phyloP scores from a whole-genome alignment of 106 monocot genomes.

The Dendrobium nobile region DNA sequence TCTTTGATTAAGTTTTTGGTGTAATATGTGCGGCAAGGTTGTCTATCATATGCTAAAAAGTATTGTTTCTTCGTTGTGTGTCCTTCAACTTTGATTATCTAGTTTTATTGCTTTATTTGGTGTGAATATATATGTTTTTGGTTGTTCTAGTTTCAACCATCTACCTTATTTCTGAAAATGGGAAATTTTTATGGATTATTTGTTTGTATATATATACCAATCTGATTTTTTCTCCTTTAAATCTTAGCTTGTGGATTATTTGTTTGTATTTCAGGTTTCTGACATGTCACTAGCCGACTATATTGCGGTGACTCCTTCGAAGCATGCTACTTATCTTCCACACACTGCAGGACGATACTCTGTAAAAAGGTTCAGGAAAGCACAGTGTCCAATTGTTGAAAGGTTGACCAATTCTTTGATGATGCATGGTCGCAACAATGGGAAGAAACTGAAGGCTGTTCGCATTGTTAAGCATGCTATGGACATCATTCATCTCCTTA shows the following conservation, averaged over 20 bases:
- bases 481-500: constrained; percentile 62
- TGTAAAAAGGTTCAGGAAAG: constrained; percentile 46
- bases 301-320: constrained; percentile 30
- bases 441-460: constrained; percentile 57
- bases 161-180: not conserved
- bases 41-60: not conserved
- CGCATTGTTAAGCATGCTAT: constrained; percentile 53
- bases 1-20: not conserved
- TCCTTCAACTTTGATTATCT: not conserved
- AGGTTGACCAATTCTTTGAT: constrained; percentile 63
- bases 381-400: constrained; percentile 56
- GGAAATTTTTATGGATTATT: not conserved
- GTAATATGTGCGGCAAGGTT: not conserved
- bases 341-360: constrained; percentile 66
- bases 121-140: not conserved
- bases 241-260: not conserved
- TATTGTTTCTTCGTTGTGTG: not conserved
- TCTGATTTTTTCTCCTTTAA: too few relatives aligned
- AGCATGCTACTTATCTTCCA: constrained; percentile 51
- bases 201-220: constrained; percentile 4
- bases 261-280: constrained; percentile 21
- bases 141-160: not conserved
- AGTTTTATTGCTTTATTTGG: not conserved
- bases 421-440: constrained; percentile 74
- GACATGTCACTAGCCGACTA: constrained; percentile 52